Conservation (phyloP, 148 eudicot species). For the Dysphania ambrosioides region DNA sequence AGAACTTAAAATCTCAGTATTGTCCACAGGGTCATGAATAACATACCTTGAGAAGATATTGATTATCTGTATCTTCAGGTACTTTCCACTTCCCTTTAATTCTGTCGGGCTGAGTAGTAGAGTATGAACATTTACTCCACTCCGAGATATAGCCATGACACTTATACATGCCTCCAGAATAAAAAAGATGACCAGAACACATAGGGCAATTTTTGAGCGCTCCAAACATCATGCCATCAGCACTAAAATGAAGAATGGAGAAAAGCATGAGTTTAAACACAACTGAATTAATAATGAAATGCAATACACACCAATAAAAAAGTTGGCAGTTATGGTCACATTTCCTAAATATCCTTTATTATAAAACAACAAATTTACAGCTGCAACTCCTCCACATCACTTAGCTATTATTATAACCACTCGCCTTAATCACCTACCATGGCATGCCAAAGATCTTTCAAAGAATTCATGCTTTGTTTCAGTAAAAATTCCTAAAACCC, state of each 20-base stretch:
- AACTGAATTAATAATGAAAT: too few species aligned
- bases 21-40: background rate
- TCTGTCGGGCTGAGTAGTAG: conserved; percentile 67
- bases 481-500: background rate
- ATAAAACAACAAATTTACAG: background rate
- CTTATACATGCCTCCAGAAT: conserved; percentile 68
- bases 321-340: background rate
- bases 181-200: conserved; percentile 71
- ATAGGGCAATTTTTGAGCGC: conserved; percentile 57
- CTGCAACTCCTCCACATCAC: background rate
- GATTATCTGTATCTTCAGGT: conserved; percentile 67
- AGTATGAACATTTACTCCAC: conserved; percentile 91
- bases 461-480: background rate
- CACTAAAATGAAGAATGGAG: conserved; percentile 45
- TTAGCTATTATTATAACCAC: background rate
- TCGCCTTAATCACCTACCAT: background rate
- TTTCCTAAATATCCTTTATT: background rate
- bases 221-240: conserved; percentile 97
- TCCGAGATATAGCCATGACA: conserved; percentile 81
- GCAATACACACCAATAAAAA: too few species aligned
- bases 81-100: conserved; percentile 89
- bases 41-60: conserved; percentile 76
- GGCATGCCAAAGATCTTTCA: background rate
- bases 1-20: conserved; percentile 8
- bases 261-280: conserved; percentile 6